Percentiles rank a stretch among this genome's conserved stretches.
phyloP scores from a whole-genome alignment of 768 basidiomycete species.

The Tulasnella sp. region DNA sequence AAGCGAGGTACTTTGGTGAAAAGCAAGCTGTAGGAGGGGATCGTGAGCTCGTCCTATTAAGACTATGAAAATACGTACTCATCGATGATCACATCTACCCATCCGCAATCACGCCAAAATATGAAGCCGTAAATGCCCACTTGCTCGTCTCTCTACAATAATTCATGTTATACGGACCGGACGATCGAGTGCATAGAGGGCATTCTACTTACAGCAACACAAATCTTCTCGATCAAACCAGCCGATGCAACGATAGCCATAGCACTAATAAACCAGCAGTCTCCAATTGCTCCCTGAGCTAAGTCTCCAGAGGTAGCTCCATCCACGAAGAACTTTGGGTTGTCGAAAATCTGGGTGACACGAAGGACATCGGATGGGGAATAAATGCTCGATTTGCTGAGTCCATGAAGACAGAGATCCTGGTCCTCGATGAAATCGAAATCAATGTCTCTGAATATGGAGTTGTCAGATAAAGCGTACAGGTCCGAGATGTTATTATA shows the following conservation, averaged over 20 bases:
- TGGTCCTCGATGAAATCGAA: slow-evolving; percentile 38
- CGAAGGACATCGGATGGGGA: slow-evolving; percentile 33
- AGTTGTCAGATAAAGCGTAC: not conserved
- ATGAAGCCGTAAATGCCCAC: slow-evolving; percentile 48
- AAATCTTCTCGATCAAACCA: slow-evolving; percentile 39
- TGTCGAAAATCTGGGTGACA: slow-evolving; percentile 39
- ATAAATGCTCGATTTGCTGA: slow-evolving; percentile 22
- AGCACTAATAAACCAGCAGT: slow-evolving; percentile 45
- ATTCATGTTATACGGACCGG: not conserved
- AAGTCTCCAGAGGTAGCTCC: slow-evolving; percentile 35
- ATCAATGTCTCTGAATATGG: slow-evolving; percentile 38
- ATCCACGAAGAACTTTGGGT: slow-evolving; percentile 37
- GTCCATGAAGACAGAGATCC: slow-evolving; percentile 30
- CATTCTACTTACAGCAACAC: slow-evolving; percentile 34
- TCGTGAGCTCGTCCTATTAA: not conserved
- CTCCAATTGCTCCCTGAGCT: slow-evolving; percentile 37
- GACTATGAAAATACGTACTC: slow-evolving; percentile 31
- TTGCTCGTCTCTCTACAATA: slow-evolving; percentile 34
- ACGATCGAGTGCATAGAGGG: not conserved
- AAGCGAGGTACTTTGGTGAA: slow-evolving; percentile 39
- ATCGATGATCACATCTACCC: slow-evolving; percentile 44
- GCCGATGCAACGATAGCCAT: slow-evolving; percentile 37
- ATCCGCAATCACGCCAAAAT: slow-evolving; percentile 40
- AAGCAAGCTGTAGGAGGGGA: slow-evolving; percentile 29
- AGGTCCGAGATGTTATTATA: not conserved